phyloP scores from a whole-genome alignment of 1,139 yeast genomes.

The Candida smagusa region DNA sequence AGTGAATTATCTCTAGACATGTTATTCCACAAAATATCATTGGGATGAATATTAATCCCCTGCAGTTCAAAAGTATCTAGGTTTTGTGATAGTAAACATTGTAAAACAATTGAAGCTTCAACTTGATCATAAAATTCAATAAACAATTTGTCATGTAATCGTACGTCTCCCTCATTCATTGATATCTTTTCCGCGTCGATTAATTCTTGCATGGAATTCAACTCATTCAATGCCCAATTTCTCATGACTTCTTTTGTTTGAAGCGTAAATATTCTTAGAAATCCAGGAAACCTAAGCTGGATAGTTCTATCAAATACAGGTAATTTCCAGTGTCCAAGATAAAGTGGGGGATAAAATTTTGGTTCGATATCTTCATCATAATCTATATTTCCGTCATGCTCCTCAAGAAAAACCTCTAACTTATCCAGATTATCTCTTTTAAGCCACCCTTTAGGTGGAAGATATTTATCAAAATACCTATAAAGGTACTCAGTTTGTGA shows the following conservation, averaged over 20 bases:
- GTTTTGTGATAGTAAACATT: slow-evolving; percentile 44
- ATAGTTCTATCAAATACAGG: slow-evolving; percentile 27
- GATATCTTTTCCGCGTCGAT: slow-evolving; percentile 22
- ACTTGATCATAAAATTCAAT: slow-evolving; percentile 47
- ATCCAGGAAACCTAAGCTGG: slow-evolving; percentile 28
- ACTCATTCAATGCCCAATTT: slow-evolving; percentile 27
- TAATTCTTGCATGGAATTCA: slow-evolving; percentile 16
- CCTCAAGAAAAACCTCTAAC: slow-evolving; percentile 5
- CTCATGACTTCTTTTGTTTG: slow-evolving; percentile 19
- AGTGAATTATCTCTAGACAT: slow-evolving; percentile 34
- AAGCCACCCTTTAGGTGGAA: slow-evolving; percentile 2
- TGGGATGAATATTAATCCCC: slow-evolving; percentile 50
- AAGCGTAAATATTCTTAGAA: slow-evolving; percentile 22
- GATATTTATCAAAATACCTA: slow-evolving; percentile 10
- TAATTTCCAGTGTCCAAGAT: slow-evolving; percentile 15
- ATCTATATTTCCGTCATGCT: neutral
- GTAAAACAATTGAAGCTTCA: slow-evolving; percentile 54
- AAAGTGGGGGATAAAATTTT: slow-evolving; percentile 36
- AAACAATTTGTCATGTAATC: slow-evolving; percentile 43
- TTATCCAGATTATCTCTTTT: slow-evolving; percentile 7
- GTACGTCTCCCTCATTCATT: slow-evolving; percentile 16
- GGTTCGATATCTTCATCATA: slow-evolving; percentile 9
- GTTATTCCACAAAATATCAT: slow-evolving; percentile 61
- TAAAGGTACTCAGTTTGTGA: slow-evolving; percentile 19
- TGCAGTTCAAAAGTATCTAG: slow-evolving; percentile 42